Base-by-base conservation (phyloP, 495 filamentous ascomycete species). In the Talaromyces borbonicus region DNA sequence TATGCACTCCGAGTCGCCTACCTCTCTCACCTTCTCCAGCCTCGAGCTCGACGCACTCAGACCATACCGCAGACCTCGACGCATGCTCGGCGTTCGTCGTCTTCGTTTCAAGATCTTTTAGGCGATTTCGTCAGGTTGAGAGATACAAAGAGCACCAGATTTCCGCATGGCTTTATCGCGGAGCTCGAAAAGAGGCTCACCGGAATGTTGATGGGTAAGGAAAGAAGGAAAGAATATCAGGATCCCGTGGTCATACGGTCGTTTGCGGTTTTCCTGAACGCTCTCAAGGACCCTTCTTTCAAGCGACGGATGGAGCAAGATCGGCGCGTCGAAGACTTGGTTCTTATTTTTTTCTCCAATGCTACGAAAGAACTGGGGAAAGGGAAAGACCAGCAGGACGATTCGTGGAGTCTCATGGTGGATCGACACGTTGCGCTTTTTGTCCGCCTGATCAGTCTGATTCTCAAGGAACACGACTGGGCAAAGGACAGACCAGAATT, bases 381-480 rank as follows among this genome's bases (percentile, higher is more conserved):
- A 49, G 85, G 87, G 36, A 90, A 87, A 59, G 64, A 77, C 4
- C 72, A 79, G 1, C 83, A 83, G n/a, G 90, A 96, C 63, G 85
- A 93, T 58, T 77, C 77, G 31, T 97, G 90, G 88, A 95, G 88
- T 65, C 71, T 83, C 33, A 81, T 97, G 65, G 88, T 92, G 9
- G 93, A 99, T 56, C 76, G 90, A 42, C 93, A 99, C 60, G 80
- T 97, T 49, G 93, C 93, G 23, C 77, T 99, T 37, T 97, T 99
- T 56, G 81, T 99, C 50, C 81, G 93, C 32, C 73, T 99, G 16
- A 78, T 97, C 50, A 80, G 77, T 52, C 74, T 79, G 51, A 84
- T 86, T 20, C 62, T 97, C 51, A 87, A 83, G 55, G 82, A 85
- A 49, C 73, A 87, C 49, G 87, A 84, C 44, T 85, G 82, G 82